A percentile compares a stretch with the other conserved stretches of the same genome.
phyloP scores from a whole-genome alignment of 2,329 filamentous ascomycete species.

The Neoarthrinium moseri region DNA sequence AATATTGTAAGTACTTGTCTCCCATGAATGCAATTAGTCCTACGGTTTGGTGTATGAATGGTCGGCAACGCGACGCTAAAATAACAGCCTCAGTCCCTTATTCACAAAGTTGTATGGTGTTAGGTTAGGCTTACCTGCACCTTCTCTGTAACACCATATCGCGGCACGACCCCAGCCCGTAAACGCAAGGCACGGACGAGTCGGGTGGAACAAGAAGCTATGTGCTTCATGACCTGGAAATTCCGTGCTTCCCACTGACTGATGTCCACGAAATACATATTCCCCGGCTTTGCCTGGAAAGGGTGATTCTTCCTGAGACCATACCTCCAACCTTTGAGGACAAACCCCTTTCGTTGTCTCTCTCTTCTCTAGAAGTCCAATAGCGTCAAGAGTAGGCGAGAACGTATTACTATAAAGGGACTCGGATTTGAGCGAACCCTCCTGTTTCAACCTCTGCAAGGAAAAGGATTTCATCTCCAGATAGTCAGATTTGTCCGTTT shows the following conservation, averaged over 20 bases:
- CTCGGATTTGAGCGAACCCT: not conserved
- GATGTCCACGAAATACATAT: not conserved
- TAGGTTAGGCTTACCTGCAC: not conserved
- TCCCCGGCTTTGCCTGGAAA: not conserved
- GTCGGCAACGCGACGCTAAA: not conserved
- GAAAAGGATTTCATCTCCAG: not conserved
- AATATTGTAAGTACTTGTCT: not conserved
- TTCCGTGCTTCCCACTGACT: not conserved
- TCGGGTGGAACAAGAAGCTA: not conserved
- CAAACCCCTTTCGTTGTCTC: not conserved
- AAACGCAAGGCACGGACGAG: not conserved
- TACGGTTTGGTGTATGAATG: not conserved
- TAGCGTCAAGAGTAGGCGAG: not conserved
- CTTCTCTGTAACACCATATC: not conserved
- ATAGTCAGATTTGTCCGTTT: not conserved
- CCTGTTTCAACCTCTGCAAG: not conserved
- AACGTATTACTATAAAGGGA: not conserved
- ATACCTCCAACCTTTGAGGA: not conserved
- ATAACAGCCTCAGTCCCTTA: not conserved
- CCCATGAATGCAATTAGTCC: not conserved
- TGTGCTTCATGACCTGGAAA: not conserved
- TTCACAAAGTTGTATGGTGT: not conserved
- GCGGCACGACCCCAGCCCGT: not conserved
- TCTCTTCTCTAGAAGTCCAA: not conserved
- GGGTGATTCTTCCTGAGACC: not conserved